Conservation (phyloP, 371 early-diverging fungal genomes). For the Blakeslea trispora region DNA sequence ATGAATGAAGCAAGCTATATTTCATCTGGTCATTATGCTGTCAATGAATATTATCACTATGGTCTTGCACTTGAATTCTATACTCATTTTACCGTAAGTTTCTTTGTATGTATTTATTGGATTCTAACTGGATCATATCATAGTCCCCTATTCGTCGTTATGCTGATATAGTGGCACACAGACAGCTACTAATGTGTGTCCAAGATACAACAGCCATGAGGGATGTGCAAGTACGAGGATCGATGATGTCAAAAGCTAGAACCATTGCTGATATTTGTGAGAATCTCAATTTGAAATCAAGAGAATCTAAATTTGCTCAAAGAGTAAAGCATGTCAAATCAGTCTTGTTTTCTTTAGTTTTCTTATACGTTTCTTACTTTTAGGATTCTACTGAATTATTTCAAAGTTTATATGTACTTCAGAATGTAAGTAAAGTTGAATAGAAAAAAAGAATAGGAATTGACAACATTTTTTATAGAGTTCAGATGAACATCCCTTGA, state of each 20-base stretch:
- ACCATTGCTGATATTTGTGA: constrained; percentile 56
- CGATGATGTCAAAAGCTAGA: constrained; percentile 43
- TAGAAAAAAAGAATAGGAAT: neutral
- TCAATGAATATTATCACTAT: constrained; percentile 73
- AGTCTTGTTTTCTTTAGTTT: neutral
- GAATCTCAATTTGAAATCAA: constrained; percentile 68
- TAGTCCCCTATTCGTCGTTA: constrained; percentile 98
- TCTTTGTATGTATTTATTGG: neutral
- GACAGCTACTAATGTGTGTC: constrained; percentile 68
- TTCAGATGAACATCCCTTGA: constrained; percentile 35
- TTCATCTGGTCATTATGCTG: constrained; percentile 53
- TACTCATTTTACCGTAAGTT: constrained; percentile 88
- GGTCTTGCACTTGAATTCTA: constrained; percentile 87
- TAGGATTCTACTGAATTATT: constrained; percentile 78
- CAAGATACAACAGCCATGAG: constrained; percentile 21
- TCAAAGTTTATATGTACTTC: constrained; percentile 72
- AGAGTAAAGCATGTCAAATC: too few relatives aligned
- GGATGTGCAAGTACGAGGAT: constrained; percentile 14
- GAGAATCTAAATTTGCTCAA: constrained; percentile 76
- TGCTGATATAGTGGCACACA: constrained; percentile 97
- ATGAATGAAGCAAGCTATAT: constrained; percentile 78
- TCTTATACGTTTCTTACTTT: neutral
- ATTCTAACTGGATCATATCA: neutral
- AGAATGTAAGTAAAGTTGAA: constrained; percentile 37
- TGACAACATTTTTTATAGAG: constrained; percentile 21